phyloP scores from a whole-genome alignment of 441 rosid species.

The Gossypium davidsonii region DNA sequence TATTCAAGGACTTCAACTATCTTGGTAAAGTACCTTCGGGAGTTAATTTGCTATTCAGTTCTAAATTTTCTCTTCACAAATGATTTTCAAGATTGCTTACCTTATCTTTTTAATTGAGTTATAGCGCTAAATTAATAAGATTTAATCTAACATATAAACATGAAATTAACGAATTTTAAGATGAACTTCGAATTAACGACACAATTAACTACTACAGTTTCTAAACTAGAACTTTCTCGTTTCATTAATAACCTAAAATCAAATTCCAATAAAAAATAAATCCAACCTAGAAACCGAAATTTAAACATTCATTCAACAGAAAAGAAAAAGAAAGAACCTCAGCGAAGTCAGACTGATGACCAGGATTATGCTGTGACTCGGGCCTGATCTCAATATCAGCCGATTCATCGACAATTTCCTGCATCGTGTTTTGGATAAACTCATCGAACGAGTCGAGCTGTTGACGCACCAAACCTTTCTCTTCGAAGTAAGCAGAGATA shows the following conservation, averaged over 20 bases:
- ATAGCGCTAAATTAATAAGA: not conserved
- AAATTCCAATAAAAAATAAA: not conserved
- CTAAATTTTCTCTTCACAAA: not conserved
- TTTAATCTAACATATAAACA: not conserved
- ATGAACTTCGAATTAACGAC: not conserved
- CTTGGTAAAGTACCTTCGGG: not conserved
- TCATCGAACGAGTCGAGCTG: constrained; percentile 95
- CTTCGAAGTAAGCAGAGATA: constrained; percentile 90
- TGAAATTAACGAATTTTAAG: not conserved
- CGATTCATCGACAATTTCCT: constrained; percentile 85
- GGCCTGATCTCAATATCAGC: constrained; percentile 91
- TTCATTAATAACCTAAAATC: not conserved
- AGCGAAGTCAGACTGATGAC: constrained; percentile 79
- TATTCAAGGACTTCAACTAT: not conserved
- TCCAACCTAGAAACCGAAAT: not conserved
- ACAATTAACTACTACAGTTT: not conserved
- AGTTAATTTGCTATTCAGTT: not conserved
- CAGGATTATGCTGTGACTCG: constrained; percentile 93
- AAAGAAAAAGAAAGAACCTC: constrained; percentile 41
- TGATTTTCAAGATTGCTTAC: not conserved
- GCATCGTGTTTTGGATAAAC: constrained; percentile 95
- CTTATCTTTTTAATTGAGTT: not conserved
- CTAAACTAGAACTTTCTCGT: not conserved
- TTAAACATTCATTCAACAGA: not conserved
- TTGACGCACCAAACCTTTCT: constrained; percentile 89